These are phyloP conservation scores for Ettlia oleoabundans DNA, from an alignment of 139 green algal species.

Conservation along the genomic window DNA sequence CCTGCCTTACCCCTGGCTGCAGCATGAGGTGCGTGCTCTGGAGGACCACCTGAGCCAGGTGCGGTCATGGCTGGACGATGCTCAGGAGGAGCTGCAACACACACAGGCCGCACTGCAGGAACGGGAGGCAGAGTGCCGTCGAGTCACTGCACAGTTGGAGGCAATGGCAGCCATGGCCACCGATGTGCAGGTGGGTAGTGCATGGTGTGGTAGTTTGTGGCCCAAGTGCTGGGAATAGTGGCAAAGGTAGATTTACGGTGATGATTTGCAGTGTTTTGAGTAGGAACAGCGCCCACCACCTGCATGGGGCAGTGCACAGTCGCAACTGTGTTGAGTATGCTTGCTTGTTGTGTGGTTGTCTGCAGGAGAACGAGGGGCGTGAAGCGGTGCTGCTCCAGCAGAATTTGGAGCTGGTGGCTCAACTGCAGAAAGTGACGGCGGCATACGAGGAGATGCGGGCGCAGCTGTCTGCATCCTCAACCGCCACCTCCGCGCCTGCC, in stretches of 20 bases:
- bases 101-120: slow-evolving; percentile 34
- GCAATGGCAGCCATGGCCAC: neutral
- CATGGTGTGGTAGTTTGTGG: too few species aligned
- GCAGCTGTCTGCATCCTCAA: neutral
- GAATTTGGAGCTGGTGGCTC: slow-evolving; percentile 27
- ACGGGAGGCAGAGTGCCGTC: slow-evolving; percentile 25
- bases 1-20: neutral
- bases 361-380: neutral
- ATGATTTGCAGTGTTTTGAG: too few species aligned
- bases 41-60: slow-evolving; percentile 29
- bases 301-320: too few species aligned
- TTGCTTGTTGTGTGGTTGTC: too few species aligned
- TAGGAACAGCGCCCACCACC: too few species aligned
- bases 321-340: too few species aligned
- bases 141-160: slow-evolving; percentile 2
- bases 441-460: slow-evolving; percentile 12
- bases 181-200: too few species aligned
- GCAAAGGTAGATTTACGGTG: too few species aligned
- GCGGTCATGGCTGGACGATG: slow-evolving; percentile 27
- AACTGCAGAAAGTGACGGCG: slow-evolving; percentile 22
- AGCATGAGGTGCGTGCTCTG: slow-evolving; percentile 14
- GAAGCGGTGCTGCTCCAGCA: neutral
- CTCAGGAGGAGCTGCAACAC: slow-evolving; percentile 31
- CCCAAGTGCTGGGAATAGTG: too few species aligned
- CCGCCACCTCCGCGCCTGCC: neutral